Percentiles rank a stretch among this genome's conserved stretches.
Evolutionary conservation across 176 grass and related monocot species (phyloP).

Genomic region (Melocanna baccifera): DNA sequence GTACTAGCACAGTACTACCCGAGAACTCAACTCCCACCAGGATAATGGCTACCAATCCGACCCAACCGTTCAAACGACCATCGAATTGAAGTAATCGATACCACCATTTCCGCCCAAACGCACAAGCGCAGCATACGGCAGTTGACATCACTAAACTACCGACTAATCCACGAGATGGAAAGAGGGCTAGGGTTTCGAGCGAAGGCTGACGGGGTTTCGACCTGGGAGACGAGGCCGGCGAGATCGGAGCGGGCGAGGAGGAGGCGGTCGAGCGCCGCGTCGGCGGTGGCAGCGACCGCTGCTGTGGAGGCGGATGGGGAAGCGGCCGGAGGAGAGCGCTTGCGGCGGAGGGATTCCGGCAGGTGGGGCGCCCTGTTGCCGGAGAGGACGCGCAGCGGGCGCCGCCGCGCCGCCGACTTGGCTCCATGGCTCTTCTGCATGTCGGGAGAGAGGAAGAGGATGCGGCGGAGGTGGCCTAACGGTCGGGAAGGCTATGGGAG

Average conservation of each 20-base stretch:
- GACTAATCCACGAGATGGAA: not conserved
- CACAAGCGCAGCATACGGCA: not conserved
- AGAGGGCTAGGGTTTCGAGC: not conserved
- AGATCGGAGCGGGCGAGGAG: slow-evolving; percentile 47
- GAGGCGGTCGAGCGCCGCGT: slow-evolving; percentile 51
- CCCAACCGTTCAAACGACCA: not conserved
- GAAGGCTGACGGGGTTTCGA: not conserved
- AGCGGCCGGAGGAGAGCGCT: not conserved
- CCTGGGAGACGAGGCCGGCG: slow-evolving; percentile 47
- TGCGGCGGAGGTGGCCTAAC: not conserved
- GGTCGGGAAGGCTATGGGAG: slow-evolving; percentile 32
- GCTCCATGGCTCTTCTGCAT: slow-evolving; percentile 52
- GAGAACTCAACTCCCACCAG: not conserved
- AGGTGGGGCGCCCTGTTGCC: slow-evolving; percentile 28
- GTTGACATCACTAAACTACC: not conserved
- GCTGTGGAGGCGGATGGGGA: not conserved
- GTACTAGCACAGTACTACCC: not conserved
- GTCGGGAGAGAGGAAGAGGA: not conserved
- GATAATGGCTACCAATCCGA: not conserved
- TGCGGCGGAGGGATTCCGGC: slow-evolving; percentile 22
- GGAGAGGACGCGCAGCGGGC: slow-evolving; percentile 49
- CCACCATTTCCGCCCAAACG: not conserved
- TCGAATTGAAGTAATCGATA: not conserved
- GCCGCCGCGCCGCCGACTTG: slow-evolving; percentile 53
- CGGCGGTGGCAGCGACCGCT: not conserved